phyloP scores from a whole-genome alignment of 148 eudicot species.

The Simmondsia chinensis region DNA sequence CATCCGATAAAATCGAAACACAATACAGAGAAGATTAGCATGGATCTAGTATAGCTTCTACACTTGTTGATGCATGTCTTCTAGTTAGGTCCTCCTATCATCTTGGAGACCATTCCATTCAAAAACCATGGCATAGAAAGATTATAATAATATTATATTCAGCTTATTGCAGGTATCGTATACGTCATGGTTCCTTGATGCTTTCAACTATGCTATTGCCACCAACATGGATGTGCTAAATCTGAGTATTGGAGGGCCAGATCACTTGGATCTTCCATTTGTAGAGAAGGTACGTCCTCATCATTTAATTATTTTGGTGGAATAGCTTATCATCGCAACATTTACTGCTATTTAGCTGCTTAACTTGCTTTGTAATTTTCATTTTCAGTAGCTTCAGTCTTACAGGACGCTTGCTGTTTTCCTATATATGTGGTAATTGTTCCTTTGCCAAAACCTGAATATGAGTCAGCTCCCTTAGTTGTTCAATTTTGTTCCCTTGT shows the following conservation, averaged over 20 bases:
- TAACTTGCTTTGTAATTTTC: no score
- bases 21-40: no score
- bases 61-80: no score
- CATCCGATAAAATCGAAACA: no score
- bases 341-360: neutral
- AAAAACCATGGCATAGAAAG: constrained; percentile 15
- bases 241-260: constrained; percentile 98
- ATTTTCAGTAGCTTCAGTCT: no score
- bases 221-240: constrained; percentile 96
- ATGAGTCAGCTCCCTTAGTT: no score
- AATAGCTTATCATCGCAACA: neutral
- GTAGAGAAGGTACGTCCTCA: constrained; percentile 78
- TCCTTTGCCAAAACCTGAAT: no score
- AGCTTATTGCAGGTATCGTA: constrained; percentile 99
- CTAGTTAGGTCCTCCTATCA: neutral
- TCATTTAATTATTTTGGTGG: constrained; percentile 3
- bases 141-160: constrained; percentile 80
- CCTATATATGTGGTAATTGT: no score
- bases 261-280: constrained; percentile 95
- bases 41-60: no score
- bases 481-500: no score
- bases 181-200: constrained; percentile 99
- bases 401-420: no score
- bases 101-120: constrained; percentile 5
- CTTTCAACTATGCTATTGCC: constrained; percentile 98